Evolutionary conservation across 345 rosid species (phyloP).

Genomic region (Euphorbia lathyris): DNA sequence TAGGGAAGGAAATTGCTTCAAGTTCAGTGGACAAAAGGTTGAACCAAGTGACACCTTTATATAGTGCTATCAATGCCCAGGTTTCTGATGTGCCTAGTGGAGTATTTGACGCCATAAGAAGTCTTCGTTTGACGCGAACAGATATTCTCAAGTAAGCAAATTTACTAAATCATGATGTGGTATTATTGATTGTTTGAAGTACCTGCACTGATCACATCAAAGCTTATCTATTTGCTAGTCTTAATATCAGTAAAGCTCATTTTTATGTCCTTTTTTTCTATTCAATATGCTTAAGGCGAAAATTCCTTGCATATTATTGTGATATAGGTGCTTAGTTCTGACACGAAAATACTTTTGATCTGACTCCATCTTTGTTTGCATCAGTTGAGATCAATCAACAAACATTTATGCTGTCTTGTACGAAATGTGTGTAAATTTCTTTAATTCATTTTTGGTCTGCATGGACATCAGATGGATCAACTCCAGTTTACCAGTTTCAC

Average conservation of each 20-base stretch:
- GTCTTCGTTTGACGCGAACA: constrained; percentile 66
- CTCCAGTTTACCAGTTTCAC: constrained; percentile 38
- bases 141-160: constrained; percentile 65
- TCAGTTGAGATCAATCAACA: not conserved
- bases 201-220: too few relatives aligned
- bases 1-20: constrained; percentile 30
- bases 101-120: constrained; percentile 52
- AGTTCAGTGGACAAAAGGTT: constrained; percentile 35
- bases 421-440: not conserved
- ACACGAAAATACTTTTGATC: not conserved
- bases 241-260: too few relatives aligned
- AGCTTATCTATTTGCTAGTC: too few relatives aligned
- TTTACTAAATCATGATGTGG: too few relatives aligned
- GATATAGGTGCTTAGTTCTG: not conserved
- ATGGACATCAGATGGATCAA: constrained; percentile 55
- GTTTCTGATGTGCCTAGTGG: constrained; percentile 40
- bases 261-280: too few relatives aligned
- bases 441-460: not conserved
- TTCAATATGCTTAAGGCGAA: too few relatives aligned
- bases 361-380: not conserved
- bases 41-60: constrained; percentile 14
- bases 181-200: too few relatives aligned
- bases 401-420: not conserved
- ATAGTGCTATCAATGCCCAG: constrained; percentile 19
- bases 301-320: not conserved